These are phyloP conservation scores for Artemisia argyi DNA, from an alignment of 129 eudicot species.

Conservation along the genomic window DNA sequence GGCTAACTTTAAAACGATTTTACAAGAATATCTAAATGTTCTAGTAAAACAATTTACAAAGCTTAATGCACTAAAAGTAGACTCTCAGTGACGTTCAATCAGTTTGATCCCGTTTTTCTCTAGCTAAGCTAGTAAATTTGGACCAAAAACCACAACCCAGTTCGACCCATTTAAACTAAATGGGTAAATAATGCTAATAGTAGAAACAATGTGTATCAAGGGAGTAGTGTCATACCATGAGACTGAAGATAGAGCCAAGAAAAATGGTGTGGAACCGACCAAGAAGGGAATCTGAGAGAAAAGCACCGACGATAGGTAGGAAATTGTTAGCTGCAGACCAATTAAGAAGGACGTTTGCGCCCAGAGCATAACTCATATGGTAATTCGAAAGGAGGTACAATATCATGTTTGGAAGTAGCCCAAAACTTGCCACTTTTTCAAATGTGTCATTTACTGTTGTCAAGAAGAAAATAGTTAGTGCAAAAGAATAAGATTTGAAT, in stretches of 20 bases:
- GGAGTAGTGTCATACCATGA: constrained; percentile 35
- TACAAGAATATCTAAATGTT: too few relatives aligned
- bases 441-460: constrained; percentile 73
- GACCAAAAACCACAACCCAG: background rate
- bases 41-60: too few relatives aligned
- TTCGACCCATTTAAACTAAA: background rate
- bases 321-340: constrained; percentile 86
- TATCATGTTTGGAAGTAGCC: constrained; percentile 82
- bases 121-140: background rate
- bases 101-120: background rate
- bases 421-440: constrained; percentile 91
- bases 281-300: constrained; percentile 71
- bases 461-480: background rate
- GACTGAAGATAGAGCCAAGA: constrained; percentile 62
- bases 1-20: too few relatives aligned
- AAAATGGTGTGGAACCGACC: constrained; percentile 74
- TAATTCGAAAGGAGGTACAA: constrained; percentile 60
- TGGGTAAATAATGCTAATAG: background rate
- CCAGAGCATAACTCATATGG: constrained; percentile 52
- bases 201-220: background rate
- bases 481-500: background rate
- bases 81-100: background rate
- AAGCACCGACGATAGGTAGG: constrained; percentile 64
- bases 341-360: constrained; percentile 42
- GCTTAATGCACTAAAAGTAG: background rate